phyloP scores from a whole-genome alignment of 441 rosid species.

The Biscutella laevigata region DNA sequence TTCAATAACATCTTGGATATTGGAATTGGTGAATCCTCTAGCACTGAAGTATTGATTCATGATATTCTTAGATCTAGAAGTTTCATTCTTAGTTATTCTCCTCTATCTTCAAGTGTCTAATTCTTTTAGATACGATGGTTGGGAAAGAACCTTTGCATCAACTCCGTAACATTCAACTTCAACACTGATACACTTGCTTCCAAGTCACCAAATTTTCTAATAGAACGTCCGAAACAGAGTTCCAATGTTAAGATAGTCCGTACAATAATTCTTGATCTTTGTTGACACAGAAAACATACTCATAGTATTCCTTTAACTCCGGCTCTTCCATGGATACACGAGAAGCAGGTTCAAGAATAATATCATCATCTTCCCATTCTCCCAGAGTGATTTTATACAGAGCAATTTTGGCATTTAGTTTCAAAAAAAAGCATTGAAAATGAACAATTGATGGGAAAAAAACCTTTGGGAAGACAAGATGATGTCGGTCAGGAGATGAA shows the following conservation, averaged over 20 bases:
- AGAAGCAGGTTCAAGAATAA: slow-evolving; percentile 70
- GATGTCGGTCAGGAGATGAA: slow-evolving; percentile 58
- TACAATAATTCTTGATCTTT: not conserved
- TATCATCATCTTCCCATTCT: slow-evolving; percentile 95
- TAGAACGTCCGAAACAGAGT: too few relatives aligned
- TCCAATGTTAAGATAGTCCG: not conserved
- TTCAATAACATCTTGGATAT: slow-evolving; percentile 1
- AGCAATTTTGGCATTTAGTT: not conserved
- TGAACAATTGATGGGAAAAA: not conserved
- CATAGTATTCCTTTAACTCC: slow-evolving; percentile 73
- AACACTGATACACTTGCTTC: too few relatives aligned
- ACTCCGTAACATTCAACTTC: too few relatives aligned
- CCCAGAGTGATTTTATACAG: slow-evolving; percentile 37
- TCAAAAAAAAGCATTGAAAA: not conserved
- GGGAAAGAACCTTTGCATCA: too few relatives aligned
- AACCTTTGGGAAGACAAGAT: slow-evolving; percentile 80
- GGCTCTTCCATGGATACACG: slow-evolving; percentile 91
- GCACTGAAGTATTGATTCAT: not conserved
- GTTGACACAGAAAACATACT: slow-evolving; percentile 25
- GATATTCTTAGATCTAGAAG: not conserved
- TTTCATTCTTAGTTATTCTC: not conserved
- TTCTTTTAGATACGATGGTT: slow-evolving; percentile 14
- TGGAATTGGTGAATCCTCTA: not conserved
- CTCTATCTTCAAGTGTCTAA: not conserved
- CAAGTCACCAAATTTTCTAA: too few relatives aligned